Evolutionary conservation across 2,329 filamentous ascomycete genomes (phyloP).

Genomic region (Byssochlamys sp.): DNA sequence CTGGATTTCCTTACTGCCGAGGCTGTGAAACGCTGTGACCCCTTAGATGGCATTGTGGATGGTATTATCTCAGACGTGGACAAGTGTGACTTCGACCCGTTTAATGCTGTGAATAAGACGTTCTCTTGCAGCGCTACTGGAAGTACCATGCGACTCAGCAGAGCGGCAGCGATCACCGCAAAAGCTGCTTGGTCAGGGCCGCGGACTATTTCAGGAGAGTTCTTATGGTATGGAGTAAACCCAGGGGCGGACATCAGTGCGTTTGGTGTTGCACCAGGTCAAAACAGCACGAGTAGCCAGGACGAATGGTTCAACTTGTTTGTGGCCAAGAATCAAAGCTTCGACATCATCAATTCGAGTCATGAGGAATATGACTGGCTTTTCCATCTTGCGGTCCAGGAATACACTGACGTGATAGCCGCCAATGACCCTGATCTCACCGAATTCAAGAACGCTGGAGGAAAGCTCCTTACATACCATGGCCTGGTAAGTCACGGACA

Average conservation of each 20-base stretch:
- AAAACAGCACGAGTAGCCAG: neutral
- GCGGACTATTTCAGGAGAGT: neutral
- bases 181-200: slow-evolving; percentile 1
- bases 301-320: neutral
- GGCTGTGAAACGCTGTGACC: slow-evolving; percentile 4
- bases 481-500: neutral
- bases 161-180: neutral
- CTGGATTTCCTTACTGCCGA: slow-evolving; percentile 2
- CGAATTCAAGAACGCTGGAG: slow-evolving; percentile 1
- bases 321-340: neutral
- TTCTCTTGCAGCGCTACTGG: neutral
- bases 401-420: slow-evolving; percentile 17
- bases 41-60: slow-evolving; percentile 5
- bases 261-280: neutral
- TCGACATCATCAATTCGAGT: neutral
- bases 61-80: slow-evolving; percentile 4
- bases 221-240: slow-evolving; percentile 27
- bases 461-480: slow-evolving; percentile 1
- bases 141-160: neutral
- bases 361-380: slow-evolving; percentile 17
- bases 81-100: slow-evolving; percentile 4
- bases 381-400: slow-evolving; percentile 18
- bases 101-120: slow-evolving; percentile 1
- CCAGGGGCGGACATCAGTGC: neutral
- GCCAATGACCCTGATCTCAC: slow-evolving; percentile 17